These are phyloP conservation scores for Arthrobotrys iridis DNA, from an alignment of 2,329 filamentous ascomycete genomes.

Conservation along the genomic window DNA sequence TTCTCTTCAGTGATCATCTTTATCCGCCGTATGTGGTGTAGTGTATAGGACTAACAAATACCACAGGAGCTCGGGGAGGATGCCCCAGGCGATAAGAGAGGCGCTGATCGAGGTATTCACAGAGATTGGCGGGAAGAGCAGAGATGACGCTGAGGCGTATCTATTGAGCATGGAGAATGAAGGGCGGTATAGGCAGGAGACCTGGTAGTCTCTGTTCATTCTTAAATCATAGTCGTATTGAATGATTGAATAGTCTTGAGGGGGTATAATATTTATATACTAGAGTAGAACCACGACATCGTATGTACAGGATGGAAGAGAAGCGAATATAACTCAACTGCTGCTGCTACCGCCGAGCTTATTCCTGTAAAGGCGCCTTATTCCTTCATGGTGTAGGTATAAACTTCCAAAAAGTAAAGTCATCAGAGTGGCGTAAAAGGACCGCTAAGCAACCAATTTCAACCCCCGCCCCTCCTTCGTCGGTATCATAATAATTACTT, in stretches of 20 bases:
- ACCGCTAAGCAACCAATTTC: neutral
- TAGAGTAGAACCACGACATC: constrained; percentile 17
- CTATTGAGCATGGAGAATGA: constrained; percentile 70
- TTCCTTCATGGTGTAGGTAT: too few relatives aligned
- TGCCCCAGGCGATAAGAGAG: constrained; percentile 75
- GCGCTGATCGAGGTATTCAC: constrained; percentile 72
- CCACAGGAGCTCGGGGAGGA: constrained; percentile 68
- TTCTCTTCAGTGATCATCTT: neutral
- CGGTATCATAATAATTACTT: too few relatives aligned
- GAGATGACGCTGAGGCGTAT: constrained; percentile 68
- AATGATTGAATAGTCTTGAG: neutral
- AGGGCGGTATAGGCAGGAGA: constrained; percentile 75
- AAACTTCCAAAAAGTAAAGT: too few relatives aligned
- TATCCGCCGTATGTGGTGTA: neutral
- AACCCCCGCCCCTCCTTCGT: neutral
- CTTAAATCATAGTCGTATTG: neutral
- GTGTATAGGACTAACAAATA: constrained; percentile 60
- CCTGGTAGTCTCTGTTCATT: constrained; percentile 66
- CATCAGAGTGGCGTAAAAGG: neutral
- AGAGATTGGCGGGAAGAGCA: constrained; percentile 60
- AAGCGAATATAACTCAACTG: neutral
- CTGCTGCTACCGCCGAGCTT: too few relatives aligned
- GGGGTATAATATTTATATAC: constrained; percentile 43
- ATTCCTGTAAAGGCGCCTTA: too few relatives aligned
- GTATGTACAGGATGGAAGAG: constrained; percentile 39